A percentile compares a stretch with the other conserved stretches of the same genome.
Evolutionary conservation across 805 yeast genomes (phyloP).

Genomic region (Barnettozyma californica): DNA sequence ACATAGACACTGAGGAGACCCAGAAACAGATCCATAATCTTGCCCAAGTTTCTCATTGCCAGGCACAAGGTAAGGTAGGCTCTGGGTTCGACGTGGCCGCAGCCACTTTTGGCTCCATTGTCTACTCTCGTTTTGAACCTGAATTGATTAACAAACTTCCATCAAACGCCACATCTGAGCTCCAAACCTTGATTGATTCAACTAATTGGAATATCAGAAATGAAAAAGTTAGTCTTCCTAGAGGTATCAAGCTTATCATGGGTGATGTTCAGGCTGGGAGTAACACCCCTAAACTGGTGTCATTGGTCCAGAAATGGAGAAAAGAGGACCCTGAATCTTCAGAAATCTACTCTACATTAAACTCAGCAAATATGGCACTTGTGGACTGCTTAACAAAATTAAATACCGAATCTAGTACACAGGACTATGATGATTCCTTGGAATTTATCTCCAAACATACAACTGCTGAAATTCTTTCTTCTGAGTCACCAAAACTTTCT

Average conservation of each 20-base stretch:
- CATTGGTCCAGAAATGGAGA: conserved; percentile 69
- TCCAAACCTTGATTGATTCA: conserved; percentile 35
- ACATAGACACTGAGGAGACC: conserved; percentile 22
- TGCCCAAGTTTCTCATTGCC: conserved; percentile 86
- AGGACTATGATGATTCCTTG: conserved; percentile 30
- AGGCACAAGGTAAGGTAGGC: conserved; percentile 92
- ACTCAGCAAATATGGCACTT: conserved; percentile 53
- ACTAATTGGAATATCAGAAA: conserved; percentile 59
- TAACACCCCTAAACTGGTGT: conserved; percentile 87
- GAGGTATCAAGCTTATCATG: conserved; percentile 67
- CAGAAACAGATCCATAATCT: conserved; percentile 62
- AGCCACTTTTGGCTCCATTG: conserved; percentile 86
- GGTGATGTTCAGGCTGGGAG: conserved; percentile 94
- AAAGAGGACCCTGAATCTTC: conserved; percentile 44
- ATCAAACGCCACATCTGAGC: conserved; percentile 6
- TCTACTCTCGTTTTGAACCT: conserved; percentile 73
- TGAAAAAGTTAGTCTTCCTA: conserved; percentile 58
- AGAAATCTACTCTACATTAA: conserved; percentile 48
- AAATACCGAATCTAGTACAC: conserved; percentile 27
- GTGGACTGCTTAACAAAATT: conserved; percentile 44
- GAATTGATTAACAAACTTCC: conserved; percentile 35
- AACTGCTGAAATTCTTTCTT: conserved; percentile 7
- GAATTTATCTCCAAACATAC: conserved; percentile 13
- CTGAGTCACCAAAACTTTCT: conserved; percentile 4
- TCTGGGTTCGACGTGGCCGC: conserved; percentile 98